Evolutionary conservation across 139 green algal genomes (phyloP).

Genomic region (Tetratostichococcus sp.): DNA sequence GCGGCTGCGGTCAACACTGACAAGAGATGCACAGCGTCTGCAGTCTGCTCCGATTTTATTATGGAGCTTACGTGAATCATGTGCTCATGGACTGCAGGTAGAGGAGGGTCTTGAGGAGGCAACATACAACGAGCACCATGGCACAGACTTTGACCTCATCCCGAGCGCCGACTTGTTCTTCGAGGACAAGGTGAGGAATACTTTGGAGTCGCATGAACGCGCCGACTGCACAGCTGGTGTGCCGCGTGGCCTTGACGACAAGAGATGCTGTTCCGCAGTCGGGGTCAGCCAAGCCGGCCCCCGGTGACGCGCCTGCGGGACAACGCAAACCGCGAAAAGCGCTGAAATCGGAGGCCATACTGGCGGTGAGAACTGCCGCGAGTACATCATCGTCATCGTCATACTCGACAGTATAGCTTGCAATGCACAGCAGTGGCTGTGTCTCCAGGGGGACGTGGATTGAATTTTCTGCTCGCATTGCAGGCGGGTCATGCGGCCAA

Average conservation of each 20-base stretch:
- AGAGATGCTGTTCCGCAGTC: not conserved
- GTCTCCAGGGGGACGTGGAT: too few species aligned
- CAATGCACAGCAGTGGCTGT: too few species aligned
- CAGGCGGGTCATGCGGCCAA: not conserved
- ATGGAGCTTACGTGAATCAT: too few species aligned
- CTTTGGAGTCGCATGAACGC: not conserved
- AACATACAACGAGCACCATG: conserved; percentile 46
- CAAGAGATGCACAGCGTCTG: too few species aligned
- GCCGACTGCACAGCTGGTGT: too few species aligned
- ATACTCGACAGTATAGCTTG: too few species aligned
- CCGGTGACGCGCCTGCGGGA: not conserved
- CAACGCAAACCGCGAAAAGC: conserved; percentile 6
- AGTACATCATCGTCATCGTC: too few species aligned
- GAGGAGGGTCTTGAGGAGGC: conserved; percentile 42
- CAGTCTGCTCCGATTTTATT: too few species aligned
- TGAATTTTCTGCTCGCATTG: too few species aligned
- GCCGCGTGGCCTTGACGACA: too few species aligned
- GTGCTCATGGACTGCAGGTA: conserved; percentile 47
- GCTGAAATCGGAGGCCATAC: conserved; percentile 8
- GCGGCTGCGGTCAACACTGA: too few species aligned
- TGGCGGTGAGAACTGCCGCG: not conserved
- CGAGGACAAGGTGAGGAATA: conserved; percentile 62
- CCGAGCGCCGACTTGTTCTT: conserved; percentile 71
- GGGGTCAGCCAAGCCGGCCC: too few species aligned
- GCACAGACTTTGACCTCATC: conserved; percentile 41